A percentile compares a stretch with the other conserved stretches of the same genome.
Conservation (phyloP, 2,329 filamentous ascomycete genomes). For the Sporothrix dimorphospora region DNA sequence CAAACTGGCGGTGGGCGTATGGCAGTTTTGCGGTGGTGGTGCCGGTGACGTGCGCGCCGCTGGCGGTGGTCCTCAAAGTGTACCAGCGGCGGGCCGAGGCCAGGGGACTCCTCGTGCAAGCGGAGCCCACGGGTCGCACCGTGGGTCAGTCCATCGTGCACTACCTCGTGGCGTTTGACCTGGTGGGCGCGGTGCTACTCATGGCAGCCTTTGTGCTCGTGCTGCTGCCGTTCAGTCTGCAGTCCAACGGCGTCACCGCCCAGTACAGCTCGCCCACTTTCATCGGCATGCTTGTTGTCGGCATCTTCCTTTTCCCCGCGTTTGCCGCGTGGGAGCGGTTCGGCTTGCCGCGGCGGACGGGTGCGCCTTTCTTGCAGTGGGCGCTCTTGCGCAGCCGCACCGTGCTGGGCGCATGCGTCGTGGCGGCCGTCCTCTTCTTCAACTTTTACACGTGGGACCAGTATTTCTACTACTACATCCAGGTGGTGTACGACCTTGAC, state of each 20-base stretch:
- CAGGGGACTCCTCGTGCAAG: constrained; percentile 51
- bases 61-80: constrained; percentile 59
- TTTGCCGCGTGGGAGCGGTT: constrained; percentile 47
- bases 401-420: constrained; percentile 42
- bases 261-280: constrained; percentile 49
- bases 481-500: constrained; percentile 35
- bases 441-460: constrained; percentile 36
- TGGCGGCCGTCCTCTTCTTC: constrained; percentile 31
- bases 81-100: constrained; percentile 64
- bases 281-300: constrained; percentile 47
- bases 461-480: constrained; percentile 36
- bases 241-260: constrained; percentile 44
- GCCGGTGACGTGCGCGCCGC: constrained; percentile 61
- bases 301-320: constrained; percentile 42
- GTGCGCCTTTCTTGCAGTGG: constrained; percentile 48
- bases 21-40: constrained; percentile 67
- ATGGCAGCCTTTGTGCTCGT: constrained; percentile 64
- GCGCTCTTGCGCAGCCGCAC: constrained; percentile 53
- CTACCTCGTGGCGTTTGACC: constrained; percentile 66
- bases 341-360: constrained; percentile 37
- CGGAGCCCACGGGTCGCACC: constrained; percentile 48
- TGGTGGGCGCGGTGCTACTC: constrained; percentile 65
- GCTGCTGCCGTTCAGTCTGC: constrained; percentile 68
- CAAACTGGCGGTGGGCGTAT: constrained; percentile 68
- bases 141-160: constrained; percentile 50